These are phyloP conservation scores for Tulasnella sp. DNA, from an alignment of 768 basidiomycete genomes.

Conservation along the genomic window DNA sequence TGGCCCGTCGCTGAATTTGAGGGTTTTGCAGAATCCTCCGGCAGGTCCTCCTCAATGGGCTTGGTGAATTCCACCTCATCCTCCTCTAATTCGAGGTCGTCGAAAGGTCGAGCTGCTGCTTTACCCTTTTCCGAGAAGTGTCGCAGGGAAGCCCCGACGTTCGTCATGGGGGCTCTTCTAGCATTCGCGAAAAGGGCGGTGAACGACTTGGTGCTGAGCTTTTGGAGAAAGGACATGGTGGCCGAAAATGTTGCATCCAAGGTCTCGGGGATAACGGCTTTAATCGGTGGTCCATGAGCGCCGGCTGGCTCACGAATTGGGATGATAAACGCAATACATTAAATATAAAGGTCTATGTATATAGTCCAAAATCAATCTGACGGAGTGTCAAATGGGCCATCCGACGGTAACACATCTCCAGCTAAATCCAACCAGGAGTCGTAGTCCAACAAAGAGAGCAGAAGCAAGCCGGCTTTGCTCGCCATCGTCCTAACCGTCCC, in stretches of 20 bases:
- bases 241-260: neutral
- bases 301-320: too few species aligned
- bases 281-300: too few species aligned
- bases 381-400: neutral
- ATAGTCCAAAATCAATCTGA: neutral
- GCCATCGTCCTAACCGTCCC: neutral
- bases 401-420: neutral
- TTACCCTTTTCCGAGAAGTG: neutral
- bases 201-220: neutral
- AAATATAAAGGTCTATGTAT: neutral
- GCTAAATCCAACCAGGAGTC: neutral
- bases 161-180: neutral
- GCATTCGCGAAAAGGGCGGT: neutral
- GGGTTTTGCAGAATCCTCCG: neutral
- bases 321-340: too few species aligned
- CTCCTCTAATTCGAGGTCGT: neutral
- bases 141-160: neutral
- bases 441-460: neutral
- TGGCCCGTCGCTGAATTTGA: neutral
- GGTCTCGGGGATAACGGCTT: neutral
- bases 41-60: slow-evolving; percentile 5
- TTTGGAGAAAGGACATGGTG: neutral
- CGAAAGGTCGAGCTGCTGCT: neutral
- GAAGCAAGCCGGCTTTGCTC: neutral
- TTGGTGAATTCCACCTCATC: neutral